Evolutionary conservation across 2,329 filamentous ascomycete species (phyloP), one percentile per base, ranked within the genome.

Genomic region (Myriosclerotinia duriaeana): DNA sequence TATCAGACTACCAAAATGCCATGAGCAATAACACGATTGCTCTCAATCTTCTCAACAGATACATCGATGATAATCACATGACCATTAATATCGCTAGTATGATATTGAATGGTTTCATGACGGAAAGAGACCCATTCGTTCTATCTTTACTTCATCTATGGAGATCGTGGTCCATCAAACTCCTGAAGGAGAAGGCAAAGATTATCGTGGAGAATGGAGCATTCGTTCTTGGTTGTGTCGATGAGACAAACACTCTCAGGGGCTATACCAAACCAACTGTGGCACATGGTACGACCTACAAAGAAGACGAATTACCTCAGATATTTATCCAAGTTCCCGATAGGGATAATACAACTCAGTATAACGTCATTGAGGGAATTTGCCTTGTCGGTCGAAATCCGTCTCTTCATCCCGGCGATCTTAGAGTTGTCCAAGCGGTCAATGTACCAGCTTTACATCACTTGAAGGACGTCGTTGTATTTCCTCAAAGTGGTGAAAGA

Each of bases 331-430:
- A 97, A 74, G 81, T 97, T 0, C 88, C 88, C 0, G 83, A 85
- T 62, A 76, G 85, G 11, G 80, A 82, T 0, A 79, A 83, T 11
- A 80, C 82, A 44, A 80, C 82, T 30, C 66, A 66, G 7, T 89
- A 89, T 72, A 84, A 81, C 62, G 80, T 94, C 1, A 84, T 97
- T 34, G 82, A 87, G 68, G 93, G 93, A 0, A 74, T 92, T 3
- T 98, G 95, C 73, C 81, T 96, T 8, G 82, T 99, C 0, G 93
- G 93, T 1, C 88, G 95, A 36, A 99, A 99, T 72, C 95, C 95
- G 0, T 97, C 94, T 0, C 83, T 99, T 8, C 94, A 99, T 73
- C 91, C 93, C 0, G 95, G 95, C 5, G 95, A 99, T 74, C 86
- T 98, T 55, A 89, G 95, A 30, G 86, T 97, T 0, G 94, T 98